Conservation (phyloP, 768 basidiomycete species). For the Nidularia sp. region DNA sequence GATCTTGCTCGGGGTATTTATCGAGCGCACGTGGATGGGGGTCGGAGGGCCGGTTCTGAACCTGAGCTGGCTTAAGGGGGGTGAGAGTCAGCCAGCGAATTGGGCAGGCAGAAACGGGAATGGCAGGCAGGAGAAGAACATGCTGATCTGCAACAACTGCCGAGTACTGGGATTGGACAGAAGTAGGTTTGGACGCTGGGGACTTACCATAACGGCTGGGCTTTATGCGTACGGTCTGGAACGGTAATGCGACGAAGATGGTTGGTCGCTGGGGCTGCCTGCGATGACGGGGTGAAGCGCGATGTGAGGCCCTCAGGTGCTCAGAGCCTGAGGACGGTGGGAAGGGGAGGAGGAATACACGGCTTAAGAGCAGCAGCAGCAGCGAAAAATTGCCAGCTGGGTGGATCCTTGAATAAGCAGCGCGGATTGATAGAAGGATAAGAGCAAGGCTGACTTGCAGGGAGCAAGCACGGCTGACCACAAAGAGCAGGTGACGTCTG, state of each 20-base stretch:
- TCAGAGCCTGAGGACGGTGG: too few relatives aligned
- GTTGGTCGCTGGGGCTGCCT: conserved; percentile 2
- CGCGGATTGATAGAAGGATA: too few relatives aligned
- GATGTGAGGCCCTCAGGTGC: neutral
- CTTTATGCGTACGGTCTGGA: neutral
- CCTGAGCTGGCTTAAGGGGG: conserved; percentile 25
- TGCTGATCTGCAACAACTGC: too few relatives aligned
- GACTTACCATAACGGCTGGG: neutral
- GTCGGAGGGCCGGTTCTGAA: conserved; percentile 27
- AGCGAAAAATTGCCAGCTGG: too few relatives aligned
- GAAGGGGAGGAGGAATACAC: too few relatives aligned
- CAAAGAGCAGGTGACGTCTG: too few relatives aligned
- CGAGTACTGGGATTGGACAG: neutral
- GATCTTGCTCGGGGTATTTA: conserved; percentile 18
- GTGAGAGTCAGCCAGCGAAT: neutral
- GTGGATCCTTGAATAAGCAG: too few relatives aligned
- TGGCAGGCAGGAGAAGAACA: conserved; percentile 1
- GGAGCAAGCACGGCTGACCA: too few relatives aligned
- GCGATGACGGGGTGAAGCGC: conserved; percentile 4
- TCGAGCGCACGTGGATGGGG: conserved; percentile 10
- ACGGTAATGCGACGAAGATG: neutral
- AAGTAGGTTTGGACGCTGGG: neutral
- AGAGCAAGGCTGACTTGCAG: too few relatives aligned
- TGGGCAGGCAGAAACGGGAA: neutral
- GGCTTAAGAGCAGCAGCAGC: too few relatives aligned